A percentile compares a stretch with the other conserved stretches of the same genome.
These are phyloP conservation scores for Spergularia bocconei DNA, from an alignment of 148 eudicot species.

Conservation along the genomic window DNA sequence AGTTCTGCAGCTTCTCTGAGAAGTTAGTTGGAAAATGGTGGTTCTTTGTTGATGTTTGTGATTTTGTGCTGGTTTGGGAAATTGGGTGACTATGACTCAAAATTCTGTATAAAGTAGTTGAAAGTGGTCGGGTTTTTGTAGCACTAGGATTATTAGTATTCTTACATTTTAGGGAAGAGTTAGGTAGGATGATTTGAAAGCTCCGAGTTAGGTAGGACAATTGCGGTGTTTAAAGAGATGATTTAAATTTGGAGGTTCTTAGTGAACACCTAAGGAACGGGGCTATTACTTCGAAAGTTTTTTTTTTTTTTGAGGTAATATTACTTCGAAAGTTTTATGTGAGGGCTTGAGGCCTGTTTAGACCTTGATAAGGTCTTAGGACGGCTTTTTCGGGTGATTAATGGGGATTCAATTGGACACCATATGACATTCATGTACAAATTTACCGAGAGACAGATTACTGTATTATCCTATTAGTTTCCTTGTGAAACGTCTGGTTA, in stretches of 20 bases:
- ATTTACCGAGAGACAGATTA: not conserved
- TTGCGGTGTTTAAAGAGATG: not conserved
- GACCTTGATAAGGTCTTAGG: not conserved
- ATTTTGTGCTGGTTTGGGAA: not conserved
- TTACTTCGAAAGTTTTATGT: not conserved
- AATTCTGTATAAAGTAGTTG: not conserved
- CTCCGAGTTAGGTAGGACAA: not conserved
- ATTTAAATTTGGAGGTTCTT: constrained; percentile 3
- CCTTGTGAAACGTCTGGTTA: not conserved
- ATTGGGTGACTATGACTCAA: not conserved
- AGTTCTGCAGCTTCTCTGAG: not conserved
- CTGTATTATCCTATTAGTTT: not conserved
- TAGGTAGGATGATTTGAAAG: not conserved
- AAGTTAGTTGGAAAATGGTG: not conserved
- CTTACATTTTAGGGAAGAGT: not conserved
- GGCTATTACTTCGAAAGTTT: not conserved
- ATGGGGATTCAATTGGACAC: not conserved
- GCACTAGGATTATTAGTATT: not conserved
- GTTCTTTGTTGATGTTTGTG: too few relatives aligned
- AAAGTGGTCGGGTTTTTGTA: not conserved
- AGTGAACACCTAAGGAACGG: not conserved
- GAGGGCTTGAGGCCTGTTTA: not conserved
- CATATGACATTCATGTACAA: not conserved
- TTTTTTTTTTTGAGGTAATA: too few relatives aligned
- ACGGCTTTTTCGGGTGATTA: not conserved